Percentiles rank a stretch among this genome's conserved stretches.
phyloP scores from a whole-genome alignment of 371 early-diverging fungal genomes.

The Dichotomocladium elegans region DNA sequence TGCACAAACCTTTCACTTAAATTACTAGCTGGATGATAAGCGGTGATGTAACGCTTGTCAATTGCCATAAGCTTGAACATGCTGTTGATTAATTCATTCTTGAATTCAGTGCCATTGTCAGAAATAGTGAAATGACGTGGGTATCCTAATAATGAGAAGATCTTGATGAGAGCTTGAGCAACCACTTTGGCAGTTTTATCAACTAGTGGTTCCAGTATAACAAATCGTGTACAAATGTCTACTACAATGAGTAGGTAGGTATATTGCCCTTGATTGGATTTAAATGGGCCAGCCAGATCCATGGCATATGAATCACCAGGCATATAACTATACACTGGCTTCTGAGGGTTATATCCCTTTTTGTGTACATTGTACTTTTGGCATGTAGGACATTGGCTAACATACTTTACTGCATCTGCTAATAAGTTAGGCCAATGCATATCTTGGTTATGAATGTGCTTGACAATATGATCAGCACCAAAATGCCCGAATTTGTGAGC shows the following conservation, averaged over 20 bases:
- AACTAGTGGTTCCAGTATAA: neutral
- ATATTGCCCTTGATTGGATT: neutral
- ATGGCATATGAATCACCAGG: constrained; percentile 18
- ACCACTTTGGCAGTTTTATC: neutral
- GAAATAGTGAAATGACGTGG: neutral
- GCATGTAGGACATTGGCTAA: constrained; percentile 8
- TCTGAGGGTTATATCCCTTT: constrained; percentile 12
- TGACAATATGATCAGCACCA: constrained; percentile 6
- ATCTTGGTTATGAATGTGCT: neutral
- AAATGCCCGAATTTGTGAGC: constrained; percentile 8
- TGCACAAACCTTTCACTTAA: neutral
- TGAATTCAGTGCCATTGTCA: neutral
- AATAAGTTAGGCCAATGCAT: constrained; percentile 8
- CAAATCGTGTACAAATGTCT: constrained; percentile 19
- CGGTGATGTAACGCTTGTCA: neutral
- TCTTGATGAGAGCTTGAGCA: neutral
- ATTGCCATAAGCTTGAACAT: neutral
- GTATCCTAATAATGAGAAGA: neutral
- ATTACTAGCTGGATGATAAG: neutral
- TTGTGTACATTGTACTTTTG: constrained; percentile 6
- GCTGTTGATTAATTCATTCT: neutral
- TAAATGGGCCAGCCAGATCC: constrained; percentile 17
- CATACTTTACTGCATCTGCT: neutral
- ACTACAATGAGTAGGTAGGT: constrained; percentile 12
- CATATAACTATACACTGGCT: constrained; percentile 1